phyloP scores from a whole-genome alignment of 1,284 basidiomycete genomes.

The Pterula multifida region DNA sequence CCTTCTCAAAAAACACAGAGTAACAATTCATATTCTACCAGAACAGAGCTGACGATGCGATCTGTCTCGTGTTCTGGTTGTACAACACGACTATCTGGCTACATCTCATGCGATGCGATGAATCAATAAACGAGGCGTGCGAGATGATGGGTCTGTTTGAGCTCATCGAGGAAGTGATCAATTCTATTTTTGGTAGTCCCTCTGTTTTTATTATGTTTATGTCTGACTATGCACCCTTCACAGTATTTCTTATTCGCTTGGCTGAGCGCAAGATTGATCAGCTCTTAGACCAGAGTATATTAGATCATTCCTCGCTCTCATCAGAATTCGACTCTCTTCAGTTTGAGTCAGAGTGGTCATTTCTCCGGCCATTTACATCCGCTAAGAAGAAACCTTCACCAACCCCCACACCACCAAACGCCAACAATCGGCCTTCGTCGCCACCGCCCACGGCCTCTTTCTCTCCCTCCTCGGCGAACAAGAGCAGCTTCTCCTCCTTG shows the following conservation, averaged over 20 bases:
- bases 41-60: slow-evolving; percentile 76
- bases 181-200: slow-evolving; percentile 79
- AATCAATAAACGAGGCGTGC: slow-evolving; percentile 60
- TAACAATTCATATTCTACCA: slow-evolving; percentile 19
- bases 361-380: slow-evolving; percentile 67
- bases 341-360: slow-evolving; percentile 95
- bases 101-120: slow-evolving; percentile 82
- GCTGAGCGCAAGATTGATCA: slow-evolving; percentile 84
- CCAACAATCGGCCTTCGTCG: slow-evolving; percentile 33
- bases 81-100: slow-evolving; percentile 86
- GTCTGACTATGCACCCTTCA: slow-evolving; percentile 9
- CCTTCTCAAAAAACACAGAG: slow-evolving; percentile 3
- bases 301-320: slow-evolving; percentile 76
- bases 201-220: slow-evolving; percentile 4
- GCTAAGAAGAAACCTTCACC: slow-evolving; percentile 40
- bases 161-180: slow-evolving; percentile 79
- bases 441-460: slow-evolving; percentile 28
- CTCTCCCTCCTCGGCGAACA: slow-evolving; percentile 30
- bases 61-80: slow-evolving; percentile 87
- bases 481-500: slow-evolving; percentile 45
- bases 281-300: slow-evolving; percentile 71
- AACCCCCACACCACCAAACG: slow-evolving; percentile 31
- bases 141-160: slow-evolving; percentile 73
- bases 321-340: slow-evolving; percentile 75
- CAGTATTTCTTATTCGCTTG: slow-evolving; percentile 92